Base-by-base conservation (phyloP, 768 basidiomycete genomes). In the Cantharellus cinnabarinus region DNA sequence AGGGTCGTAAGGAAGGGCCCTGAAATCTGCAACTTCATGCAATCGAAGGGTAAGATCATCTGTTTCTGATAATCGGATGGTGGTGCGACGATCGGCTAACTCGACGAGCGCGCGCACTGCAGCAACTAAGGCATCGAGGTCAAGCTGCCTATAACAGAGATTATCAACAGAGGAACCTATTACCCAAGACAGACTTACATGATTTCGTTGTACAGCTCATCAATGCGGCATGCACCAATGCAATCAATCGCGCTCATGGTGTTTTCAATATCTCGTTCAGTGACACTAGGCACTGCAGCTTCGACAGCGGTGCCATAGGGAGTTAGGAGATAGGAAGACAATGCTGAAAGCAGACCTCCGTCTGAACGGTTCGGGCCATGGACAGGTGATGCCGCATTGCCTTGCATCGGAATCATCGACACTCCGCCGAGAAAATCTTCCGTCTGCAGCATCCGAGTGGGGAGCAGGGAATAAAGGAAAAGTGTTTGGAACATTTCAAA, bases 401-500 rank as follows among this genome's bases (percentile, higher is more conserved):
- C 80, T 61, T 84, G 81, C 50, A 98, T 75, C 35, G 95, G 94
- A 64, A 98, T 98, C 74, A 82, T 83, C 4, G 89, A 85, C 40
- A 83, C 80, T 14, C 91, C 93, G n/a, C 90, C 90, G 4, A 97
- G 77, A 73, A 99, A 98, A 67, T 98, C 95, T 68, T 95, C 94
- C 87, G 95, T 93, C 68, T 94, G 89, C 5, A 95, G 72, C 85
- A 99, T 87, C 56, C 84, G 76, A 5, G 76, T 80, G 0, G 95
- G 95, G 15, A 99, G 74, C 35, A 98, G 75, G 15, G 93, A 93
- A 68, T 98, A 87, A 52, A 97, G 70, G 72, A 98, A 99, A 34
- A 99, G 74, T 41, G 91, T 95, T 66, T 93, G 85, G 71, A 94
- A 93, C 83, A 98, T 97, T 69, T 98, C 94, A 65, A 99, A 97